phyloP scores from a whole-genome alignment of 78 protist genomes.

The Guillardia theta region DNA sequence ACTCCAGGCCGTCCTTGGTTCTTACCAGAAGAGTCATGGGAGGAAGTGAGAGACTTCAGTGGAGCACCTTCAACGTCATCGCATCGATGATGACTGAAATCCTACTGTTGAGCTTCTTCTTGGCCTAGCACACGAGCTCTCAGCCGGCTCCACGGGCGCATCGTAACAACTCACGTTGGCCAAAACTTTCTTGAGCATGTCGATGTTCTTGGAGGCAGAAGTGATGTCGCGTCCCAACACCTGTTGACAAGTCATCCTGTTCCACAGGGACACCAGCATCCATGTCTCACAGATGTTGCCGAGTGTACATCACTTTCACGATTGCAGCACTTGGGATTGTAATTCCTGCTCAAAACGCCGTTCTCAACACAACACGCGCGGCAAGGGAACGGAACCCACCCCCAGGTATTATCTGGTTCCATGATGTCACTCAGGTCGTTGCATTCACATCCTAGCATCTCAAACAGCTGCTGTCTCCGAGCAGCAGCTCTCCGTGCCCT shows the following conservation, averaged over 20 bases:
- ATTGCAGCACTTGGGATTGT: background rate
- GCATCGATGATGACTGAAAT: background rate
- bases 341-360: no score
- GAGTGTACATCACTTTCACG: no score
- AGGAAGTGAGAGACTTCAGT: no score
- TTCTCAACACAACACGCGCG: no score
- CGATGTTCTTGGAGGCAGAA: no score
- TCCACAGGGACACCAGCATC: no score
- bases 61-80: background rate
- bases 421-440: background rate
- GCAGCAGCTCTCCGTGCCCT: no score
- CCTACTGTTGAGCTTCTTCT: background rate
- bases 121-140: background rate
- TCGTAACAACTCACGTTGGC: background rate
- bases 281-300: no score
- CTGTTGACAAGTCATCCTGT: no score
- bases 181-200: background rate
- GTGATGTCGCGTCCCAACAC: background rate
- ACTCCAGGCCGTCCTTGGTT: background rate
- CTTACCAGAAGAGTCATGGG: no score
- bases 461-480: no score
- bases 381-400: no score
- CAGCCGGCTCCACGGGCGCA: background rate
- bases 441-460: background rate
- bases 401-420: background rate